Percentiles rank a stretch among this genome's conserved stretches.
Evolutionary conservation across 2,329 filamentous ascomycete species (phyloP).

Genomic region (Setomelanomma holmii): DNA sequence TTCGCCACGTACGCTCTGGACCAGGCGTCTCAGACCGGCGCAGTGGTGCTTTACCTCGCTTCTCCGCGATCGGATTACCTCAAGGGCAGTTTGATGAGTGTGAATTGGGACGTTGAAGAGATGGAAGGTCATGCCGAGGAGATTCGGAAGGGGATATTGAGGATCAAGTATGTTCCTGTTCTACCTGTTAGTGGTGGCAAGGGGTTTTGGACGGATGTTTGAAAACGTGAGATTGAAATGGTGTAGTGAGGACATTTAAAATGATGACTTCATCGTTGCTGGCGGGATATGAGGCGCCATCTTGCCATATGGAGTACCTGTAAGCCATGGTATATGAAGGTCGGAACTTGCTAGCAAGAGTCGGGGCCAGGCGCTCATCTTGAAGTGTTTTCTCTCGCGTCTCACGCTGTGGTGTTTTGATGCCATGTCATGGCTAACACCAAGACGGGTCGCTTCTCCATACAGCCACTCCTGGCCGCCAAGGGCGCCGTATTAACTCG

Average conservation of each 20-base stretch:
- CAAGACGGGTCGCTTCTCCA: neutral
- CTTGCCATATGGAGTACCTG: no score
- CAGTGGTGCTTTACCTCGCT: slow-evolving; percentile 29
- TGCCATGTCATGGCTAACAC: neutral
- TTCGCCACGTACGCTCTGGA: neutral
- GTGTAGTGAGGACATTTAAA: no score
- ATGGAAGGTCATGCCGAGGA: slow-evolving; percentile 30
- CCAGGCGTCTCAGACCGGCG: slow-evolving; percentile 29
- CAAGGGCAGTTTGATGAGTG: slow-evolving; percentile 11
- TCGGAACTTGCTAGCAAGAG: no score
- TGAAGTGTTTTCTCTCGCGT: no score
- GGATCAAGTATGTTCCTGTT: slow-evolving; percentile 9
- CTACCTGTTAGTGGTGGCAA: neutral
- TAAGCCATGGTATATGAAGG: no score
- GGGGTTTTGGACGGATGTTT: no score
- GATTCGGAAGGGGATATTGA: slow-evolving; percentile 34
- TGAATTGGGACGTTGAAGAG: slow-evolving; percentile 37
- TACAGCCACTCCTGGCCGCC: neutral
- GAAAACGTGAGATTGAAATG: no score
- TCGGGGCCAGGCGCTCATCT: no score
- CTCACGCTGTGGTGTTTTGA: neutral
- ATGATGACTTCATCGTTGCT: no score
- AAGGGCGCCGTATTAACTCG: neutral
- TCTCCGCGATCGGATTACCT: slow-evolving; percentile 12
- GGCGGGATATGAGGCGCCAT: no score